Base-by-base conservation (phyloP, 2,329 filamentous ascomycete genomes). In the Aspergillus ibericus region DNA sequence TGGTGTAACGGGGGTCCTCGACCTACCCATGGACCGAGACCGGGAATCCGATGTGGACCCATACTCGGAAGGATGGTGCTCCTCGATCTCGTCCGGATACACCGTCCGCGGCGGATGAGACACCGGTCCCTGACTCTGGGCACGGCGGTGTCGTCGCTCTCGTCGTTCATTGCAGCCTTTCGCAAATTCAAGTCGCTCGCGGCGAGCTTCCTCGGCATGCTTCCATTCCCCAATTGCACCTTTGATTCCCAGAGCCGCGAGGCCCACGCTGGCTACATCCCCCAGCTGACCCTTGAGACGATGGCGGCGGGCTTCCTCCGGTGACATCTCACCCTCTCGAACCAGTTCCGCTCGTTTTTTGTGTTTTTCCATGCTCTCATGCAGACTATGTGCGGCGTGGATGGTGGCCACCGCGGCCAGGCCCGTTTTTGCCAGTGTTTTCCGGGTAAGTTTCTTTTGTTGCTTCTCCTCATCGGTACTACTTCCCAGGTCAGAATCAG, bases 331-430 rank as follows among this genome's bases (percentile, higher is more conserved):
- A 48, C 86, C 87, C 63, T 88, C 83, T 29, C 79, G 76, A n/a
- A 89, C 80, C 54, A 84, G 77, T 66, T 83, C 81, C 68, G 81
- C 80, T 50, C 86, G 80, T 64, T 85, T 81, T 62, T 88, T 82
- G 57, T 85, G 83, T 60, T 86, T 85, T 65, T 87, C 84, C 77
- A 88, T 82, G 67, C 82, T 84, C 62, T 82, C 80, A 73, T 88
- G 86, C 55, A 89, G 79, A 61, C 81, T 83, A 70, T 89, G 86
- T 13, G 85, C 87, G 22, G 87, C 87, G 74, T 89, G 86, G 62
- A 89, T 88, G 27, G 87, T 89, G 36, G 87, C 87, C 59, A 89
- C 82, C 58, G 85, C 86, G 55, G 87, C 87, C 59, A 89, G 77
- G 62, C 87, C 86, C 55, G 85, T 83, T 64, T 86, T 88, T 63